Percentiles rank a stretch among this genome's conserved stretches.
These are phyloP conservation scores for Paxillus ammoniavirescens DNA, from an alignment of 768 basidiomycete species.

Conservation along the genomic window DNA sequence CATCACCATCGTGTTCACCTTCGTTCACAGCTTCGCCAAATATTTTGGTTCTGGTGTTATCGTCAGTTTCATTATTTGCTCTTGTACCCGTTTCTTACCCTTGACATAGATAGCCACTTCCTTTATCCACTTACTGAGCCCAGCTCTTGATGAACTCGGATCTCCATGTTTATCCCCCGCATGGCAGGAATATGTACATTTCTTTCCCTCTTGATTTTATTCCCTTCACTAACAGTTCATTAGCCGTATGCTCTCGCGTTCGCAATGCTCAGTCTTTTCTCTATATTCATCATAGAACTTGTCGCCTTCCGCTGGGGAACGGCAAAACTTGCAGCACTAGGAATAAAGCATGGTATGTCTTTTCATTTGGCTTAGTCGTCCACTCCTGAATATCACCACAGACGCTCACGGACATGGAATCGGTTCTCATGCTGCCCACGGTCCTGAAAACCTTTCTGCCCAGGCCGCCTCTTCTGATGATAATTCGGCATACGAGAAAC, in stretches of 20 bases:
- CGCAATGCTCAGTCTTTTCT: constrained; percentile 77
- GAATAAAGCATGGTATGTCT: constrained; percentile 56
- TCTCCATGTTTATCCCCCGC: constrained; percentile 65
- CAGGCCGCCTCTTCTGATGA: neutral
- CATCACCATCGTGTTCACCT: constrained; percentile 1
- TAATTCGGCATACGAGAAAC: constrained; percentile 19
- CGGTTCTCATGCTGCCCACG: constrained; percentile 66
- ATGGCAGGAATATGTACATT: constrained; percentile 75
- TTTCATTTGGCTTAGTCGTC: neutral
- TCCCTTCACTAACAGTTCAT: neutral
- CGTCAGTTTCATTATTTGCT: constrained; percentile 40
- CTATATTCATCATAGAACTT: constrained; percentile 82
- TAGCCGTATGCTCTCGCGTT: constrained; percentile 84
- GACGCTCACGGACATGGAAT: constrained; percentile 67
- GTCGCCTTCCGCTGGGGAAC: constrained; percentile 87
- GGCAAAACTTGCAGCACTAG: constrained; percentile 63
- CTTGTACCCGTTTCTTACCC: neutral
- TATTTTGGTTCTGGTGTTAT: constrained; percentile 92
- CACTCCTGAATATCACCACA: constrained; percentile 20
- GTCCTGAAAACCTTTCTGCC: constrained; percentile 48
- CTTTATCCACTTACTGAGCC: constrained; percentile 79
- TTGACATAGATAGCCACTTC: constrained; percentile 75
- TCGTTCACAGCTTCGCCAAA: constrained; percentile 64
- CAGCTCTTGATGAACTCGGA: constrained; percentile 68
- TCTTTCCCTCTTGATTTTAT: neutral